Evolutionary conservation across 192 early-diverging fungal genomes (phyloP).

Genomic region (Lobosporangium transversale): DNA sequence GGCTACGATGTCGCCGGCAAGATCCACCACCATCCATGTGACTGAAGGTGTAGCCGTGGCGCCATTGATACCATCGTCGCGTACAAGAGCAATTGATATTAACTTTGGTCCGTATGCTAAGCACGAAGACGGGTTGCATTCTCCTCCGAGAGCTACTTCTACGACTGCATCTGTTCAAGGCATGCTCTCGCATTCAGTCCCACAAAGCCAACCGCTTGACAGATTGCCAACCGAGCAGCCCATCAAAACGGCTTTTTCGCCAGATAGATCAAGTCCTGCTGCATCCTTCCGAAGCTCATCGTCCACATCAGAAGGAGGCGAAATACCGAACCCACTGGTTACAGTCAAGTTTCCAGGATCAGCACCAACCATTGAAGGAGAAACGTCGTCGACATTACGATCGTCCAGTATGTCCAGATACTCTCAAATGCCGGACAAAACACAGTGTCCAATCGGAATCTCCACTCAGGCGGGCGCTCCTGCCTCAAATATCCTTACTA

Average conservation of each 20-base stretch:
- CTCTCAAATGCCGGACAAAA: background rate
- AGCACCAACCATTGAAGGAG: background rate
- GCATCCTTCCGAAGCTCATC: constrained; percentile 12
- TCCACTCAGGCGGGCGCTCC: constrained; percentile 17
- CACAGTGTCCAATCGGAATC: constrained; percentile 20
- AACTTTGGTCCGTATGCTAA: constrained; percentile 15
- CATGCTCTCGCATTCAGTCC: constrained; percentile 24
- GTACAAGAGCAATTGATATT: constrained; percentile 29
- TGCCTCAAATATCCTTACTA: constrained; percentile 36
- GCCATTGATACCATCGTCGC: background rate
- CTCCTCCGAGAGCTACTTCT: constrained; percentile 7
- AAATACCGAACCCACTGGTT: background rate
- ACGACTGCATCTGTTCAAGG: constrained; percentile 8
- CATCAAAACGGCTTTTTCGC: background rate
- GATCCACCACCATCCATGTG: constrained; percentile 24
- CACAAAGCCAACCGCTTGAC: constrained; percentile 14
- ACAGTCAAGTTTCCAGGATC: background rate
- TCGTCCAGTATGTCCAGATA: background rate
- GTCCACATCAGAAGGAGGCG: background rate
- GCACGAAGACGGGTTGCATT: background rate
- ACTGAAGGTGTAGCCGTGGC: background rate
- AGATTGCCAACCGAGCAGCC: background rate
- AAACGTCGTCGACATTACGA: background rate
- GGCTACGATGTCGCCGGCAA: constrained; percentile 25
- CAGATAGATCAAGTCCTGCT: background rate